A percentile compares a stretch with the other conserved stretches of the same genome.
Evolutionary conservation across 257 asterid genomes (phyloP).

Genomic region (Solanum habrochaites): DNA sequence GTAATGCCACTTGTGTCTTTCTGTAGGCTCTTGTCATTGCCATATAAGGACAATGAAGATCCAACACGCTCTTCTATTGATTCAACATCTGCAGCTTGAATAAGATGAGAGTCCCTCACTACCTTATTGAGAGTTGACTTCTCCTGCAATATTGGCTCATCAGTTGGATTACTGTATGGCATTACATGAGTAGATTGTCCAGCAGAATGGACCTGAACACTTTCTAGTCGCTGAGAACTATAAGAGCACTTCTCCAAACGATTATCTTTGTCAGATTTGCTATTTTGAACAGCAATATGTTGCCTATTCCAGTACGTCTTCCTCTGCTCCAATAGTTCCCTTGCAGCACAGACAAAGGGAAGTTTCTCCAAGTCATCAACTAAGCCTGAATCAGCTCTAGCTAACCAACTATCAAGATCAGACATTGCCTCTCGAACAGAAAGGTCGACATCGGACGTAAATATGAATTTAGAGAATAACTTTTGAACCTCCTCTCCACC

Average conservation of each 20-base stretch:
- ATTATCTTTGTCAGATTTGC: conserved; percentile 7
- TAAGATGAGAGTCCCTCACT: conserved; percentile 15
- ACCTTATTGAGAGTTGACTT: conserved; percentile 18
- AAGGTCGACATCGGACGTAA: conserved; percentile 80
- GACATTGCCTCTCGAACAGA: conserved; percentile 80
- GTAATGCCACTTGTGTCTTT: conserved; percentile 12
- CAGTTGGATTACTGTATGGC: conserved; percentile 9
- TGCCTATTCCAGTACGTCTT: conserved; percentile 71
- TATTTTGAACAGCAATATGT: conserved; percentile 13
- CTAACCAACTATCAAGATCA: conserved; percentile 88
- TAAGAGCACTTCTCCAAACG: not conserved
- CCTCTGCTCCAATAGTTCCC: conserved; percentile 63
- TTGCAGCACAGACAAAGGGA: conserved; percentile 87
- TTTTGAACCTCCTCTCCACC: conserved; percentile 34
- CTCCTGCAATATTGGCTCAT: conserved; percentile 9
- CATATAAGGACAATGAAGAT: conserved; percentile 26
- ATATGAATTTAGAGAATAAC: conserved; percentile 68
- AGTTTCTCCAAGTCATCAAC: conserved; percentile 91
- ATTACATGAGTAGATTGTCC: conserved; percentile 4
- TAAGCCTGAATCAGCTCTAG: conserved; percentile 82
- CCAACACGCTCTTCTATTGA: conserved; percentile 22
- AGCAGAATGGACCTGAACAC: not conserved
- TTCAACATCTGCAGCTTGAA: conserved; percentile 28
- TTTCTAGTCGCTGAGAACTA: conserved; percentile 26
- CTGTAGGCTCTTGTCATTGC: conserved; percentile 12